A percentile compares a stretch with the other conserved stretches of the same genome.
Conservation (phyloP, 129 eudicot species). For the Sambucus nigra region DNA sequence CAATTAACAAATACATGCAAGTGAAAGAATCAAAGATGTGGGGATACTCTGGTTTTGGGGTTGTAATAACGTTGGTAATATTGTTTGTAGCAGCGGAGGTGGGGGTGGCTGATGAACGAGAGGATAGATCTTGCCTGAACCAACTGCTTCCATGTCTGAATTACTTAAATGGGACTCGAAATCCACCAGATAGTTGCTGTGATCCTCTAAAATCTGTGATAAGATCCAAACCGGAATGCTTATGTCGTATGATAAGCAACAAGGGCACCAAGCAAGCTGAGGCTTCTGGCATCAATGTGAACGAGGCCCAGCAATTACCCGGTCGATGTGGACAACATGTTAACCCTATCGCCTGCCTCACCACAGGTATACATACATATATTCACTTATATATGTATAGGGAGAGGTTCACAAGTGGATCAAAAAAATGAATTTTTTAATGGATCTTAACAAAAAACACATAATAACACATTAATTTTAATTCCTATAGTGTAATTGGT, state of each 20-base stretch:
- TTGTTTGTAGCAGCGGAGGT: neutral
- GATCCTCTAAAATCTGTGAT: slow-evolving; percentile 56
- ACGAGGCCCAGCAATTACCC: slow-evolving; percentile 64
- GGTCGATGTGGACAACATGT: slow-evolving; percentile 71
- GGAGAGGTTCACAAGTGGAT: too few species aligned
- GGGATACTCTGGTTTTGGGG: too few species aligned
- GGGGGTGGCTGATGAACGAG: slow-evolving; percentile 2
- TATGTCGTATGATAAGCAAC: slow-evolving; percentile 57
- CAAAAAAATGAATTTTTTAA: too few species aligned
- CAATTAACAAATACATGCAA: too few species aligned
- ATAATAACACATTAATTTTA: too few species aligned
- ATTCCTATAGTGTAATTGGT: too few species aligned
- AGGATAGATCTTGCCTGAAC: slow-evolving; percentile 27
- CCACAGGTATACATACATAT: slow-evolving; percentile 6
- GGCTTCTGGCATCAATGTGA: slow-evolving; percentile 50
- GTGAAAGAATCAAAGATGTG: too few species aligned
- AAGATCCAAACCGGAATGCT: slow-evolving; percentile 53
- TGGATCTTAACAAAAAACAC: too few species aligned
- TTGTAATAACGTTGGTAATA: neutral
- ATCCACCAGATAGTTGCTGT: slow-evolving; percentile 61
- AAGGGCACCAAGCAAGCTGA: slow-evolving; percentile 48
- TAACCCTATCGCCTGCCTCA: slow-evolving; percentile 54
- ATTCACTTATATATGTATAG: too few species aligned
- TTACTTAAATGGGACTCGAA: slow-evolving; percentile 24
- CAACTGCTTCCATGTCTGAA: slow-evolving; percentile 17